Evolutionary conservation across 495 filamentous ascomycete genomes (phyloP).

Genomic region (Monascus purpureus): DNA sequence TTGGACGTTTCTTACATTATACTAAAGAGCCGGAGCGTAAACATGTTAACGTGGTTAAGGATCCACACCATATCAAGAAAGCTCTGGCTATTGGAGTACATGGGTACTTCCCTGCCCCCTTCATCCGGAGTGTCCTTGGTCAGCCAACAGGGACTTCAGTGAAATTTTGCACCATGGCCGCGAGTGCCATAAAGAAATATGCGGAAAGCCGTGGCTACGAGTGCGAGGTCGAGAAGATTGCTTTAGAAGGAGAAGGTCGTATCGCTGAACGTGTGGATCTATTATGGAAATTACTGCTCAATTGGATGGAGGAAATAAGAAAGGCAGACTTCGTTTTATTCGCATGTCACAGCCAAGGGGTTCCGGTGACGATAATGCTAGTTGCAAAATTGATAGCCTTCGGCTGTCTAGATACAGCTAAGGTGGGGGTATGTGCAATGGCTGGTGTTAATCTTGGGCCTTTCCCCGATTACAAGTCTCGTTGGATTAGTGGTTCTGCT

Average conservation of each 20-base stretch:
- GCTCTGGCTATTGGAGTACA: conserved; percentile 90
- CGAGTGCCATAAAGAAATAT: conserved; percentile 72
- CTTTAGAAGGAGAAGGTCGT: conserved; percentile 94
- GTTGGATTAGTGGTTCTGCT: conserved; percentile 74
- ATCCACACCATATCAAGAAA: conserved; percentile 58
- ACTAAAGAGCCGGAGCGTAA: conserved; percentile 44
- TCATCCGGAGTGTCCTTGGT: conserved; percentile 75
- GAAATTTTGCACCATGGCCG: conserved; percentile 79
- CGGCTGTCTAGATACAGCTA: conserved; percentile 53
- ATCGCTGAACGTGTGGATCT: conserved; percentile 80
- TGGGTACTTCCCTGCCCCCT: conserved; percentile 77
- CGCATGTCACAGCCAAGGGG: conserved; percentile 89
- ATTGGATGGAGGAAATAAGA: conserved; percentile 86
- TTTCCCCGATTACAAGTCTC: conserved; percentile 72
- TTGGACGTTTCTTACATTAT: conserved; percentile 51
- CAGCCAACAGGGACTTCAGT: conserved; percentile 93
- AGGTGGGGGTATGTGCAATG: conserved; percentile 80
- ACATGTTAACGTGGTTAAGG: conserved; percentile 59
- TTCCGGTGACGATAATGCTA: conserved; percentile 88
- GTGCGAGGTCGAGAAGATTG: conserved; percentile 73
- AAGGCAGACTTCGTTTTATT: conserved; percentile 79
- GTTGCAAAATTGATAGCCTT: conserved; percentile 76
- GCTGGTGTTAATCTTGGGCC: conserved; percentile 90
- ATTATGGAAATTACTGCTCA: conserved; percentile 85
- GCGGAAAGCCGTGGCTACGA: conserved; percentile 50